Evolutionary conservation across 2,329 filamentous ascomycete genomes (phyloP), one percentile per base, ranked within the genome.

Genomic region (Claviceps africana): DNA sequence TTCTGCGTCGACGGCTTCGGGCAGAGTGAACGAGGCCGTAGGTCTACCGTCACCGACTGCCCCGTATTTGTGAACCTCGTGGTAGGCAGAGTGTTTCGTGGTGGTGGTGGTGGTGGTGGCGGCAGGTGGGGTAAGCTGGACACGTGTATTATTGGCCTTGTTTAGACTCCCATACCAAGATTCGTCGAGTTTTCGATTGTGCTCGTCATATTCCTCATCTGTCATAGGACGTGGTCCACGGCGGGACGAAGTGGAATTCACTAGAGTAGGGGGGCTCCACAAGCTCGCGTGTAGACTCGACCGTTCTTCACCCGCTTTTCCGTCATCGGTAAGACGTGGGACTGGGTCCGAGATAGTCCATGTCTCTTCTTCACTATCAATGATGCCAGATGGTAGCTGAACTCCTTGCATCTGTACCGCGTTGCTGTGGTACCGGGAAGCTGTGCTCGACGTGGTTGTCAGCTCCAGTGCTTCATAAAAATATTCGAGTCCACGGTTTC

Each of bases 401-500:
- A 31, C 7, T 1, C 17, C 44, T 31, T 47, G 51, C 35, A 33
- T 44, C 30, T 48, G 37, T 11, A 19, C 21, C 30, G 19, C 17
- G 15, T 19, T n/a, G 37, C 21, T 30, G 11, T 33, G 19, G 25
- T 19, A 4, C 5, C 19, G 33, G 39, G 11, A 28, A 4, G 33
- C 15, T 28, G 46, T 21, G 21, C 39, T 48, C 35, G 13, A 19
- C n/a, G 37, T 48, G 45, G 19, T 30, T 43, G 15, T 7, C 10
- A 5, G 30, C 19, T 15, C 43, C 8, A 25, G 6, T 17, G 13
- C 10, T 47, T 19, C n/a, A 22, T 19, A 21, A 39, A 51, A 25
- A 46, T 60, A 56, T 9, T 60, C 57, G 43, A 61, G 56, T 4
- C 58, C 57, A 37, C 58, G 56, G 44, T 61, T 57, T 31, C 54